Evolutionary conservation across 108 stramenopile species (phyloP), one percentile per base, ranked within the genome.

Genomic region (Skeletonema menzelii): DNA sequence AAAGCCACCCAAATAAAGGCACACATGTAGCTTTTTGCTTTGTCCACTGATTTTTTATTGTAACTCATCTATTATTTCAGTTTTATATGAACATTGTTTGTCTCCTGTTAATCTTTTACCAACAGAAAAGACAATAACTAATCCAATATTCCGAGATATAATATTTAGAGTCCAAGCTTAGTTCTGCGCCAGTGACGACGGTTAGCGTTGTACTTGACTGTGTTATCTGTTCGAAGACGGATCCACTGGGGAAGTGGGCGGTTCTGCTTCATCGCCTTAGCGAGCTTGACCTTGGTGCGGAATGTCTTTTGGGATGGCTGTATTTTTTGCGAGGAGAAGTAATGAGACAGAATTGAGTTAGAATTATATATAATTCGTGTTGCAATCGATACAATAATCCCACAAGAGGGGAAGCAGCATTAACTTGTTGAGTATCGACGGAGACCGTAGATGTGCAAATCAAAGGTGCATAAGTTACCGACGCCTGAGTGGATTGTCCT

Each of bases 171-270:
- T 85, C 99, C 99, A 77, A 99, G 92, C 98, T 99, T 99, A 73
- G 99, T 99, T 81, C 99, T 95, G 76, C 99, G 96, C 99, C 99
- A 99, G 93, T 99, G 98, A 76, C 99, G 92, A 77, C 99, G 92
- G 94, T 99, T 99, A 70, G 96, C 94, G 86, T 99, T 99, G 95
- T 98, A 99, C 79, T 98, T 96, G 83, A 99, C 97, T 46, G 82
- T 97, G 82, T 98, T 99, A 84, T 96, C 98, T 40, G 99, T 99
- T 59, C 97, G 91, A 38, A 98, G 91, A 74, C 99, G 95, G 75
- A 97, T 92, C 99, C 99, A 99, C 80, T 99, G 92, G 57, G 99
- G 99, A 83, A 99, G 89, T 38, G 99, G 98, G 67, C 98, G 92
- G 86, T 99, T 99, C 85, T 99, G 99, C 81, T 93, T 97, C 83